Conservation (phyloP, 257 asterid genomes). For the Lycium barbarum region DNA sequence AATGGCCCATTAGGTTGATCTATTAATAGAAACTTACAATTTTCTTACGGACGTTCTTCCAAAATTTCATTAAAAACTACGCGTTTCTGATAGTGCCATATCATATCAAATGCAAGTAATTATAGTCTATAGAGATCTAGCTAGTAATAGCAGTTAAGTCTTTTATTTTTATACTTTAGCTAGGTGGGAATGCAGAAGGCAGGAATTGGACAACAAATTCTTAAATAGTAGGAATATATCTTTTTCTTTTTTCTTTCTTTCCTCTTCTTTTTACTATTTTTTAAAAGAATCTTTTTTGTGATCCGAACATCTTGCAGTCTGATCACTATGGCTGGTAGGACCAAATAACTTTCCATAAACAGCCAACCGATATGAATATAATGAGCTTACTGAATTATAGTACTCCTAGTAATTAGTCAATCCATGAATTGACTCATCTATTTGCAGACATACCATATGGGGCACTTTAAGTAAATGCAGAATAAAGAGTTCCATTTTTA, state of each 20-base stretch:
- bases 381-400: background rate
- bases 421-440: background rate
- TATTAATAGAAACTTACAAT: no score
- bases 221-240: background rate
- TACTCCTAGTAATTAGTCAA: background rate
- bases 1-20: background rate
- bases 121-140: background rate
- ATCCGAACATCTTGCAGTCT: background rate
- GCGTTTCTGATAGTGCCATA: background rate
- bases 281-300: background rate
- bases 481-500: background rate
- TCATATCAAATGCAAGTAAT: background rate
- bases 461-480: background rate
- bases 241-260: background rate
- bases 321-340: background rate
- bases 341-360: background rate
- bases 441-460: conserved; percentile 17
- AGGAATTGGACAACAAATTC: background rate
- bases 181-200: background rate
- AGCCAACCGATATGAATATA: background rate
- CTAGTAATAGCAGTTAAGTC: background rate
- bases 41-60: no score
- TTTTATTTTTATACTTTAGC: background rate
- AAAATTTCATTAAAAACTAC: no score
- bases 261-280: no score